Evolutionary conservation across 306 rosid genomes (phyloP).

Genomic region (Prunus kanzakura): DNA sequence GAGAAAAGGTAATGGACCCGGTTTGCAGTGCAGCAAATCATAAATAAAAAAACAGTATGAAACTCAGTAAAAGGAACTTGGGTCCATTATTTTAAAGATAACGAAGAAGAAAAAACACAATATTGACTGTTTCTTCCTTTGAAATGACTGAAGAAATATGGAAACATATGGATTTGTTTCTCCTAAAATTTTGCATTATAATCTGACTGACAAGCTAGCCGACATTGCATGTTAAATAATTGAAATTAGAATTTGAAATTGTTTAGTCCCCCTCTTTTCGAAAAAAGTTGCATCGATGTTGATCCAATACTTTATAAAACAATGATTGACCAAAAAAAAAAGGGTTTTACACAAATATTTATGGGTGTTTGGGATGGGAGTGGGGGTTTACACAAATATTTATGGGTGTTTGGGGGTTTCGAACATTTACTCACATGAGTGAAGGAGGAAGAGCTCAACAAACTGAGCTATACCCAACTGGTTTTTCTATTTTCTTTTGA

Average conservation of each 20-base stretch:
- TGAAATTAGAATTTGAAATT: neutral
- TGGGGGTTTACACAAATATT: no score
- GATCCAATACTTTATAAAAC: neutral
- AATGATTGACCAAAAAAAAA: conserved; percentile 2
- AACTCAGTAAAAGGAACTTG: neutral
- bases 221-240: conserved; percentile 4
- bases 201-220: conserved; percentile 17
- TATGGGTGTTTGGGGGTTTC: rapidly evolving
- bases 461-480: no score
- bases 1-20: neutral
- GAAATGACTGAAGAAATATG: neutral
- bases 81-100: conserved; percentile 1
- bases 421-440: no score
- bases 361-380: rapidly evolving
- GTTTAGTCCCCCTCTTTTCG: neutral
- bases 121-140: neutral
- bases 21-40: neutral
- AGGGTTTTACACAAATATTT: neutral
- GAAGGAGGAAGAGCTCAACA: no score
- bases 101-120: no score
- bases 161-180: conserved; percentile 22
- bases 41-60: neutral
- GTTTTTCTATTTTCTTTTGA: neutral
- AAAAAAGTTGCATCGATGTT: neutral
- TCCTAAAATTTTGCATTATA: conserved; percentile 28